Evolutionary conservation across 2,329 filamentous ascomycete species (phyloP).

Genomic region (Penicillium fuscoglaucum): DNA sequence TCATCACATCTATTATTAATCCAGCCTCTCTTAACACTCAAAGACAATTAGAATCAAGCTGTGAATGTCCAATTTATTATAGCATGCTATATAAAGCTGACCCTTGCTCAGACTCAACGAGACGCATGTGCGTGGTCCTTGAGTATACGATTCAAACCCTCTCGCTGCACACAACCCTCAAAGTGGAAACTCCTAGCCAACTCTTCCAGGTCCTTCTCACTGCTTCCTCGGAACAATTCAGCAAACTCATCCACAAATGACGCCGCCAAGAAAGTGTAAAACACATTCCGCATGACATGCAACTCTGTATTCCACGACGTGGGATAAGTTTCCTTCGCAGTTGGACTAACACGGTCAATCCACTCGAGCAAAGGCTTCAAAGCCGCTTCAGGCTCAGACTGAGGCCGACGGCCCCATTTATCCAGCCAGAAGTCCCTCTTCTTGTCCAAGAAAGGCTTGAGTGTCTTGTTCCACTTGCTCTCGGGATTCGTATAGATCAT

Average conservation of each 20-base stretch:
- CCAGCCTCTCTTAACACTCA: neutral
- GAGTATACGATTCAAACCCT: slow-evolving; percentile 54
- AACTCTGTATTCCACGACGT: slow-evolving; percentile 53
- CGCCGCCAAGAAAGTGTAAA: slow-evolving; percentile 53
- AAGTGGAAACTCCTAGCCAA: slow-evolving; percentile 56
- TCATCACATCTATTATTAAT: neutral
- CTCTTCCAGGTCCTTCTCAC: slow-evolving; percentile 55
- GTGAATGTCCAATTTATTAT: neutral
- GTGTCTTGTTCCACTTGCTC: slow-evolving; percentile 52
- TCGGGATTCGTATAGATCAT: slow-evolving; percentile 54
- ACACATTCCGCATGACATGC: slow-evolving; percentile 49
- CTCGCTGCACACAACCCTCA: slow-evolving; percentile 55
- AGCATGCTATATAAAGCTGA: neutral
- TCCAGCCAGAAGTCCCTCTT: slow-evolving; percentile 57
- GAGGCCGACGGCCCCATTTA: slow-evolving; percentile 53
- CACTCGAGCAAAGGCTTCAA: slow-evolving; percentile 47
- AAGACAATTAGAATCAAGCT: neutral
- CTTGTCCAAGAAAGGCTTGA: slow-evolving; percentile 56
- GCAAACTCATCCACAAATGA: slow-evolving; percentile 58
- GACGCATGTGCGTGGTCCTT: slow-evolving; percentile 41
- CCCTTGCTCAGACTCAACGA: slow-evolving; percentile 1
- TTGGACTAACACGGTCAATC: slow-evolving; percentile 47
- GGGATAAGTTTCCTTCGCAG: slow-evolving; percentile 48
- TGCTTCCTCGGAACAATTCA: slow-evolving; percentile 55
- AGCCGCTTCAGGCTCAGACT: slow-evolving; percentile 47